Evolutionary conservation across 208 protist species (phyloP), one percentile per base, ranked within the genome.

Genomic region (Leishmania lainsoni): DNA sequence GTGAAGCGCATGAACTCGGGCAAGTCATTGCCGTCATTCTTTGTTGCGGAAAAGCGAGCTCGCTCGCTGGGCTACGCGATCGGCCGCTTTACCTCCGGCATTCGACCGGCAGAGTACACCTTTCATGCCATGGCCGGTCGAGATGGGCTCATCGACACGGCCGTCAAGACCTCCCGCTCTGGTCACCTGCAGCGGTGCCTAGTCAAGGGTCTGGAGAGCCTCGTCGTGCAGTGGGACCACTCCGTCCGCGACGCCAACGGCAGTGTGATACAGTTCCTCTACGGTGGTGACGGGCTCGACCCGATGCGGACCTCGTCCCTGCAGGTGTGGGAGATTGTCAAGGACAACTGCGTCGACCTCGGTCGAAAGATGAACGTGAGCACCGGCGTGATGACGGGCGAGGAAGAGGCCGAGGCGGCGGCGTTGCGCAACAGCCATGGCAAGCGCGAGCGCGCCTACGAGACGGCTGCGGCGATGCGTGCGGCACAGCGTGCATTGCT

Each of bases 41-140:
- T 96, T 76, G 79, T 89, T 26, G 84, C 91, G 69, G 92, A 97
- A 84, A 80, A 87, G 71, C 85, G 95, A 35, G 88, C 94, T 56
- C 90, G 91, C 45, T 97, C 94, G 9, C 94, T 95, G 86, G 97
- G 97, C 48, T 99, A 95, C 81, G 96, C 96, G 9, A 93, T 95
- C 66, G 96, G 96, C 39, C 86, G 99, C 71, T 99, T 99, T 86
- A 93, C 99, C n/a, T 99, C 99, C 14, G 99, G 99, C 75, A 98
- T 99, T n/a, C 93, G 96, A 5, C 99, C 99, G 45, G 96, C 98
- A 68, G 97, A 99, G 88, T 99, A 99, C 90, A 99, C 98, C 63
- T 99, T 99, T 90, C 99, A 99, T 92, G 98, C 98, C 88, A 99
- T 99, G 99, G 99, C 99, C 39, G 99, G 99, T 75, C 94, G 99